A percentile compares a stretch with the other conserved stretches of the same genome.
Evolutionary conservation across 352 stramenopile genomes (phyloP).

Genomic region (Lagenidium giganteum): DNA sequence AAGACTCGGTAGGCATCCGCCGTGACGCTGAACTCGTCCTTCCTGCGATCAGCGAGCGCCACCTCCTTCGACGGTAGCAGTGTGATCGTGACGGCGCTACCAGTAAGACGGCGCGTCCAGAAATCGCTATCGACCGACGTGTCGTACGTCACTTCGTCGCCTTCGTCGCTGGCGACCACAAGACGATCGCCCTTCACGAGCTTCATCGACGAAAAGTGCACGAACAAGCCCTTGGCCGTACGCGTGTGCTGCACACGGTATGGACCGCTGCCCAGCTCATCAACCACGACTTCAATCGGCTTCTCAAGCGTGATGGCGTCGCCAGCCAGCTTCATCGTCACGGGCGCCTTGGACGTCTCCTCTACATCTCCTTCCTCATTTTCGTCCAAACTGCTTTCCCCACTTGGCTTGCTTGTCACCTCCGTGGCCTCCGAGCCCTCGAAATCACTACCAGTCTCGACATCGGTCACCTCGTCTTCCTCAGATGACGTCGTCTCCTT

Average conservation of each 20-base stretch:
- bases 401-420: not conserved
- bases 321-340: too few species aligned
- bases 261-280: too few species aligned
- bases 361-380: too few species aligned
- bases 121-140: conserved; percentile 3
- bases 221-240: conserved; percentile 11
- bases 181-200: conserved; percentile 9
- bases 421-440: not conserved
- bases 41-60: not conserved
- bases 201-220: conserved; percentile 13
- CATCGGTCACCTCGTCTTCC: conserved; percentile 16
- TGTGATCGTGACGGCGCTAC: conserved; percentile 11
- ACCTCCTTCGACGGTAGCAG: conserved; percentile 2
- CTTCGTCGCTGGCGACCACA: conserved; percentile 13
- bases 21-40: conserved; percentile 6
- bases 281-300: too few species aligned
- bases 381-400: too few species aligned
- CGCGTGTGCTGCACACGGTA: too few species aligned
- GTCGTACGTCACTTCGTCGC: conserved; percentile 10
- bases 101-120: conserved; percentile 12
- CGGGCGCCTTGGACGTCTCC: too few species aligned
- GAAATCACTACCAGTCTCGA: conserved; percentile 5
- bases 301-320: too few species aligned
- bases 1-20: conserved; percentile 13
- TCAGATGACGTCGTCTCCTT: conserved; percentile 9